These are phyloP conservation scores for Lentinula guzmanii DNA, from an alignment of 768 basidiomycete genomes.

Conservation along the genomic window DNA sequence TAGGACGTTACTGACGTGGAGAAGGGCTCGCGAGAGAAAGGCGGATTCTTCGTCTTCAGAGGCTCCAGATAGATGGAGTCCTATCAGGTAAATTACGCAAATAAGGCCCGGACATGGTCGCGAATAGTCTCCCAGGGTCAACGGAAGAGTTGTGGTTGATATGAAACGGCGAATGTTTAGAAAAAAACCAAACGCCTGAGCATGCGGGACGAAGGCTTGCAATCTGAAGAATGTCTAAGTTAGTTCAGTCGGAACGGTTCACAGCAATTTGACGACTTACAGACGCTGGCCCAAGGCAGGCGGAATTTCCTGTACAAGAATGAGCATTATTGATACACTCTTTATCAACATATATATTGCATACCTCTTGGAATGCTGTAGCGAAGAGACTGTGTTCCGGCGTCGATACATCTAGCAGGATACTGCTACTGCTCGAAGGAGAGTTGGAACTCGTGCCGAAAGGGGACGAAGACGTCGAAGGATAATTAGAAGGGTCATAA, in stretches of 20 bases:
- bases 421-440: background rate
- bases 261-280: conserved; percentile 19
- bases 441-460: background rate
- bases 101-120: conserved; percentile 44
- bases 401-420: background rate
- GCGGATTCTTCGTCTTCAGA: conserved; percentile 24
- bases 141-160: conserved; percentile 37
- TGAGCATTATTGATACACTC: background rate
- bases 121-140: conserved; percentile 40
- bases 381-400: background rate
- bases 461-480: conserved; percentile 6
- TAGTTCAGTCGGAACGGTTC: conserved; percentile 7
- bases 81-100: conserved; percentile 47
- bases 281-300: conserved; percentile 26
- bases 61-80: conserved; percentile 37
- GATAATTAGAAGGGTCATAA: conserved; percentile 8
- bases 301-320: conserved; percentile 16
- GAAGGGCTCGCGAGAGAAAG: conserved; percentile 45
- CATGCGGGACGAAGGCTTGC: conserved; percentile 53
- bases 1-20: conserved; percentile 17
- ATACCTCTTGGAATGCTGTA: conserved; percentile 1
- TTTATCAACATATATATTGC: background rate
- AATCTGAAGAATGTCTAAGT: conserved; percentile 29
- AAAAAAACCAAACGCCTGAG: conserved; percentile 61
- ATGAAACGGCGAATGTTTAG: conserved; percentile 46